Evolutionary conservation across 306 rosid species (phyloP).

Genomic region (Hylodesmum podocarpum): DNA sequence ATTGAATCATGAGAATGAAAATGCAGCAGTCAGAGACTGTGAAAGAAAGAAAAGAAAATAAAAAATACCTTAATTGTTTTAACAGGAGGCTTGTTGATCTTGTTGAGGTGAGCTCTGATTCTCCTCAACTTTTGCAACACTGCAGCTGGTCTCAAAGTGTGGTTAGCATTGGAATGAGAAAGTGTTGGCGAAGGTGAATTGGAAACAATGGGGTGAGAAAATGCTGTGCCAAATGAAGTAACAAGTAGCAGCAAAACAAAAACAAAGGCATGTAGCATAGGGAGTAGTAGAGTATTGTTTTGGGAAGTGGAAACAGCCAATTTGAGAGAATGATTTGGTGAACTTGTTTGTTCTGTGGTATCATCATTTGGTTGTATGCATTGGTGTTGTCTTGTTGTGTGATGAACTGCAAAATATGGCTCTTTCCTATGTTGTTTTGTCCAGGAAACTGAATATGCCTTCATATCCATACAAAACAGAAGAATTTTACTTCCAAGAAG

Average conservation of each 20-base stretch:
- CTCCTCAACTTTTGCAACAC: slow-evolving; percentile 48
- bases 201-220: slow-evolving; percentile 45
- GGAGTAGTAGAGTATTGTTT: slow-evolving; percentile 19
- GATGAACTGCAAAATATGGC: slow-evolving; percentile 33
- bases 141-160: slow-evolving; percentile 46
- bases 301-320: slow-evolving; percentile 46
- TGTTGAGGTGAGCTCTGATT: slow-evolving; percentile 52
- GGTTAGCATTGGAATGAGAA: slow-evolving; percentile 44
- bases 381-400: slow-evolving; percentile 74
- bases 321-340: slow-evolving; percentile 50
- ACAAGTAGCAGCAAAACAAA: slow-evolving; percentile 56
- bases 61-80: slow-evolving; percentile 86
- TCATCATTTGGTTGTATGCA: slow-evolving; percentile 53
- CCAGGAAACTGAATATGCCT: slow-evolving; percentile 49
- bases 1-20: slow-evolving; percentile 21
- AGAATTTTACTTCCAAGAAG: slow-evolving; percentile 46
- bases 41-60: slow-evolving; percentile 16
- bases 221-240: slow-evolving; percentile 51
- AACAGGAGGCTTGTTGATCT: slow-evolving; percentile 79
- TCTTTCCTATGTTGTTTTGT: slow-evolving; percentile 58
- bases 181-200: slow-evolving; percentile 34
- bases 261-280: slow-evolving; percentile 56
- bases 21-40: background rate
- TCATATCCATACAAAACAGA: slow-evolving; percentile 72
- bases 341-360: slow-evolving; percentile 47